Evolutionary conservation across 2,329 filamentous ascomycete genomes (phyloP).

Genomic region (Gremmenia infestans): DNA sequence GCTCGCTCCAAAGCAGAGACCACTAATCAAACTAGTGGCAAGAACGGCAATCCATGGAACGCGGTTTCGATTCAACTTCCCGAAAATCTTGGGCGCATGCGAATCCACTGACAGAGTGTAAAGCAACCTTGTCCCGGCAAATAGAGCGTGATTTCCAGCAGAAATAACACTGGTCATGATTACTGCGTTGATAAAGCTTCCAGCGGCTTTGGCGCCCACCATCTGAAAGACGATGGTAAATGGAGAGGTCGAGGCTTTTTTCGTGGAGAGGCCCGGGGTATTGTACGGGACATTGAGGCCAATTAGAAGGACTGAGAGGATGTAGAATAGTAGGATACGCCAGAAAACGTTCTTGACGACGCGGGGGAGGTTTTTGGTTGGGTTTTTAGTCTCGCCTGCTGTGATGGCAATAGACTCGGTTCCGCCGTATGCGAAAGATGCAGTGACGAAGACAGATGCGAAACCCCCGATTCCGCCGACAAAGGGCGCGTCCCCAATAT

Average conservation of each 20-base stretch:
- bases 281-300: constrained; percentile 56
- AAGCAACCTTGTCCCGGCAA: constrained; percentile 51
- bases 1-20: constrained; percentile 59
- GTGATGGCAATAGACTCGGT: constrained; percentile 63
- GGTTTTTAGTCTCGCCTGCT: constrained; percentile 60
- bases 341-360: constrained; percentile 64
- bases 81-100: constrained; percentile 53
- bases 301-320: constrained; percentile 48
- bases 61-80: constrained; percentile 42
- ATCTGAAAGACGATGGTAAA: constrained; percentile 59
- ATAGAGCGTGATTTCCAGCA: constrained; percentile 55
- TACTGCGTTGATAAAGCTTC: constrained; percentile 56
- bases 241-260: constrained; percentile 42
- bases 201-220: constrained; percentile 49
- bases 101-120: constrained; percentile 50
- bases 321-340: constrained; percentile 44
- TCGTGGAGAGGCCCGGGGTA: constrained; percentile 40
- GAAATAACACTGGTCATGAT: constrained; percentile 55
- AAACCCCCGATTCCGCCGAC: constrained; percentile 62
- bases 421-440: constrained; percentile 57
- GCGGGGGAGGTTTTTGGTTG: constrained; percentile 53
- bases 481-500: constrained; percentile 56
- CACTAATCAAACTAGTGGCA: constrained; percentile 47
- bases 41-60: constrained; percentile 52
- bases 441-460: constrained; percentile 58